Conservation (phyloP, 179 eudicot genomes). For the Spergularia azorica region DNA sequence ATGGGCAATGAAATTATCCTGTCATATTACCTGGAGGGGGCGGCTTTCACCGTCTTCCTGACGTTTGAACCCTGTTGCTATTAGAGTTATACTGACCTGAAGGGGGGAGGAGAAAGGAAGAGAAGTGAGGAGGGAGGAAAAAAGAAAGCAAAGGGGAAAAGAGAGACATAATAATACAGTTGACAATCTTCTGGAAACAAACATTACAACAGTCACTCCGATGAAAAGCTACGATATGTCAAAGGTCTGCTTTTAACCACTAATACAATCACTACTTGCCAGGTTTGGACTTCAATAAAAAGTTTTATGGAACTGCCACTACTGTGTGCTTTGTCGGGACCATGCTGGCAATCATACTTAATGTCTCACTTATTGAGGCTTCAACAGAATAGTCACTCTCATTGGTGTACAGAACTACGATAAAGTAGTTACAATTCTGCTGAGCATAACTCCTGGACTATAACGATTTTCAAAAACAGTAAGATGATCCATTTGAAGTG, state of each 20-base stretch:
- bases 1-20: neutral
- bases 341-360: too few relatives aligned
- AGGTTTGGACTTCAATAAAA: neutral
- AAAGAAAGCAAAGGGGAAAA: neutral
- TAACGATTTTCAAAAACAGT: too few relatives aligned
- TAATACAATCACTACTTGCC: conserved; percentile 3
- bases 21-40: conserved; percentile 53
- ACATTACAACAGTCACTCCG: neutral
- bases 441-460: too few relatives aligned
- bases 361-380: too few relatives aligned
- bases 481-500: too few relatives aligned
- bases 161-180: neutral
- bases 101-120: neutral
- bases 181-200: neutral
- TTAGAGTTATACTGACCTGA: conserved; percentile 87
- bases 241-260: neutral
- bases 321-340: too few relatives aligned
- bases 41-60: conserved; percentile 78
- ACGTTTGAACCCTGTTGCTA: conserved; percentile 94
- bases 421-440: too few relatives aligned
- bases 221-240: neutral
- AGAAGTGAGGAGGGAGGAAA: neutral
- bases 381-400: too few relatives aligned
- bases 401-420: too few relatives aligned
- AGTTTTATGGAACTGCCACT: too few relatives aligned